phyloP scores from a whole-genome alignment of 148 eudicot species.

The Rhododendron molle region DNA sequence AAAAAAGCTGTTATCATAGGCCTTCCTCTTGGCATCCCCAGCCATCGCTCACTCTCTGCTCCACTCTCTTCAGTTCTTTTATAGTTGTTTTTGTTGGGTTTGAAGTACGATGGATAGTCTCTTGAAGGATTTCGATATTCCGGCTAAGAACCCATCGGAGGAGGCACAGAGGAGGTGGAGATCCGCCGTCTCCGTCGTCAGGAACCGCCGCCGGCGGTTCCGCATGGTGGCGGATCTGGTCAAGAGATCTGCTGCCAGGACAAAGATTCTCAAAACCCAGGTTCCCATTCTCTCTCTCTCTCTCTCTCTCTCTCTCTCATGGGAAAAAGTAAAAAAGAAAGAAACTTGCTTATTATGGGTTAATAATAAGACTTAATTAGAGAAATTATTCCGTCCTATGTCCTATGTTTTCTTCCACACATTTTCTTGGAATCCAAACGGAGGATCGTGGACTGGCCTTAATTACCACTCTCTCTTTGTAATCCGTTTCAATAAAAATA shows the following conservation, averaged over 20 bases:
- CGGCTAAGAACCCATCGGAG: constrained; percentile 42
- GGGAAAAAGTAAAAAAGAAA: neutral
- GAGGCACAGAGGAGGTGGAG: constrained; percentile 50
- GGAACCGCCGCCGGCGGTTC: constrained; percentile 44
- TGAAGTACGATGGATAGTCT: constrained; percentile 11
- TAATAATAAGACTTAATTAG: neutral
- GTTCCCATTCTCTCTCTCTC: constrained; percentile 11
- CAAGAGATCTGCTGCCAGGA: constrained; percentile 33
- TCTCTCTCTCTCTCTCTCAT: neutral
- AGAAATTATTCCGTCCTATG: neutral
- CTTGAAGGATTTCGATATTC: constrained; percentile 43
- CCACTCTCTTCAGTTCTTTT: neutral
- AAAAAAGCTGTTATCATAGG: too few species aligned
- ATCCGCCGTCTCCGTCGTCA: constrained; percentile 39
- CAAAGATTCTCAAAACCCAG: constrained; percentile 34
- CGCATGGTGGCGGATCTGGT: constrained; percentile 51
- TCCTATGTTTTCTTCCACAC: neutral
- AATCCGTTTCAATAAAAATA: too few species aligned
- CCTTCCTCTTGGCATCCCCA: neutral
- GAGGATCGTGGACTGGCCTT: neutral
- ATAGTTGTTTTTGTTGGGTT: neutral
- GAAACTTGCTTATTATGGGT: neutral
- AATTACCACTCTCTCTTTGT: neutral
- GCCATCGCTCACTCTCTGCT: neutral
- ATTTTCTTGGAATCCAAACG: neutral